Conservation (phyloP, 192 early-diverging fungal genomes). For the Gonapodya prolifera region DNA sequence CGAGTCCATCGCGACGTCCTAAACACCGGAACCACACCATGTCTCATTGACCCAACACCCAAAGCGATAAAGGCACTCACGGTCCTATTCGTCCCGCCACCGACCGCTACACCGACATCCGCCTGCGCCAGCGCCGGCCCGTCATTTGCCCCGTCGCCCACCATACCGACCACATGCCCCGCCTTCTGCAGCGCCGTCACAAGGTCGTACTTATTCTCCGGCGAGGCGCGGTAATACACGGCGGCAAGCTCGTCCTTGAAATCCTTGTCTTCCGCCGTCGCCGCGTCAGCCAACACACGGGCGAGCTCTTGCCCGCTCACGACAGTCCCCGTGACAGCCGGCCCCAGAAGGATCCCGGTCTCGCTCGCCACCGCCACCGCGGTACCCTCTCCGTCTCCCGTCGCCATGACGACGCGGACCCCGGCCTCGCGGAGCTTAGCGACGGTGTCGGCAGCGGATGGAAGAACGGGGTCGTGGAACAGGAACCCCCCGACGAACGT, state of each 20-base stretch:
- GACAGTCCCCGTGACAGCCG: background rate
- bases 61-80: no score
- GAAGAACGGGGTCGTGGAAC: slow-evolving; percentile 25
- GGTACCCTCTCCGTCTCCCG: slow-evolving; percentile 27
- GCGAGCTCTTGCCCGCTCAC: background rate
- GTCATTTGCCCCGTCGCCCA: background rate
- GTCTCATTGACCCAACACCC: no score
- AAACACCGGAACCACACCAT: no score
- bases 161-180: background rate
- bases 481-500: slow-evolving; percentile 26
- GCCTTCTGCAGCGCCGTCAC: background rate
- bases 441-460: slow-evolving; percentile 20
- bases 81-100: background rate
- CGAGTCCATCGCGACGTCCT: background rate
- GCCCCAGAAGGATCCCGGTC: slow-evolving; percentile 16
- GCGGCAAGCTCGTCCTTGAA: background rate
- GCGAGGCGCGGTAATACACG: background rate
- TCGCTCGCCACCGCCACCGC: slow-evolving; percentile 22
- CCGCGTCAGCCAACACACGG: no score
- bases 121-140: background rate
- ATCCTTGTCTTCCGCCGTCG: no score
- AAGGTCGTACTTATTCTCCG: background rate
- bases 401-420: slow-evolving; percentile 27
- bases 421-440: slow-evolving; percentile 27
- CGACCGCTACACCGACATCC: background rate